Conservation (phyloP, 208 protist genomes). For the Plasmodiophora brassicae region DNA sequence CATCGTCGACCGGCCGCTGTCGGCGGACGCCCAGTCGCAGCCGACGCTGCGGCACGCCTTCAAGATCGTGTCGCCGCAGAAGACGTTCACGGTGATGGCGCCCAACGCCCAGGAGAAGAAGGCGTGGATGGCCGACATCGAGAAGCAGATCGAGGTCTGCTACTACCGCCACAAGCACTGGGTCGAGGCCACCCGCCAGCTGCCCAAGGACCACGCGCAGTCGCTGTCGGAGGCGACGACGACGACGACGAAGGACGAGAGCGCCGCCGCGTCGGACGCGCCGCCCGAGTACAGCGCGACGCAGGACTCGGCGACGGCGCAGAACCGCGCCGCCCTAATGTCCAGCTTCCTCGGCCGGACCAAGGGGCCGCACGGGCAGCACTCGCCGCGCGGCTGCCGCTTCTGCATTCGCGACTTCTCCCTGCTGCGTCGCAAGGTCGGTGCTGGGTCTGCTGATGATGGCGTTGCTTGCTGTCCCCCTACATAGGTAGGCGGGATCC, state of each 20-base stretch:
- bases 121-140: constrained; percentile 4
- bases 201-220: neutral
- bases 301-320: too few species aligned
- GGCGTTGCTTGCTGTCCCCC: too few species aligned
- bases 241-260: too few species aligned
- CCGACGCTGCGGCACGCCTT: neutral
- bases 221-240: neutral
- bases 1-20: too few species aligned
- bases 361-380: neutral
- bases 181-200: neutral
- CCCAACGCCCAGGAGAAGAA: neutral
- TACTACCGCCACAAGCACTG: neutral
- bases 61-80: constrained; percentile 13
- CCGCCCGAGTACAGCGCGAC: too few species aligned
- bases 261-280: too few species aligned
- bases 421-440: neutral
- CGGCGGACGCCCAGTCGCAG: neutral
- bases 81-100: neutral
- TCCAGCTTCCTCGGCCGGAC: neutral
- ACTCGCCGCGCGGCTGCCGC: neutral
- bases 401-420: constrained; percentile 17
- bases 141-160: constrained; percentile 27
- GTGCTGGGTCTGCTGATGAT: too few species aligned
- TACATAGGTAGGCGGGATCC: too few species aligned
- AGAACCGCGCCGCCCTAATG: too few species aligned